These are phyloP conservation scores for Trypanosomatidae sp. DNA, from an alignment of 208 protist species.

Conservation along the genomic window DNA sequence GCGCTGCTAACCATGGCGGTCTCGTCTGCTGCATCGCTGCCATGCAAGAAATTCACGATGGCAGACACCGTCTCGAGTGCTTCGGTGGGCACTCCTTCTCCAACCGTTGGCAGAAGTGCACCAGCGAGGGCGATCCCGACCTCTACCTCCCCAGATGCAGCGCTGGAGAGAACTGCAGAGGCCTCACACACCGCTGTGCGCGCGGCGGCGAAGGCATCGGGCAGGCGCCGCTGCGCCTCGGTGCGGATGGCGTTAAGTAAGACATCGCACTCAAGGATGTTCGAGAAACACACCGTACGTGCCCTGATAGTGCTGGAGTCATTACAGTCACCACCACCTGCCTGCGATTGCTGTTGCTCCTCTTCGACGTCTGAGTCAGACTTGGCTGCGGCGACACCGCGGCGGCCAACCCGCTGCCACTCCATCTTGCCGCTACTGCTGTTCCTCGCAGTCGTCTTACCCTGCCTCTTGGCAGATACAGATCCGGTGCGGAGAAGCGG, in stretches of 20 bases:
- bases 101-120: slow-evolving; percentile 18
- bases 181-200: slow-evolving; percentile 19
- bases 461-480: background rate
- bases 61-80: slow-evolving; percentile 13
- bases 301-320: background rate
- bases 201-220: slow-evolving; percentile 12
- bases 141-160: slow-evolving; percentile 8
- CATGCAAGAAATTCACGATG: slow-evolving; percentile 28
- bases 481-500: slow-evolving; percentile 3
- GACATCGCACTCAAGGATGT: slow-evolving; percentile 14
- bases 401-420: background rate
- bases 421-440: background rate
- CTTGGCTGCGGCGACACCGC: background rate
- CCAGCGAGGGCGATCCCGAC: slow-evolving; percentile 22
- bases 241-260: slow-evolving; percentile 9
- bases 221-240: slow-evolving; percentile 26
- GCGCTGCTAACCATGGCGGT: background rate
- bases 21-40: background rate
- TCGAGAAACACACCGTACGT: background rate
- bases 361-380: slow-evolving; percentile 12
- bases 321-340: background rate
- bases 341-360: background rate
- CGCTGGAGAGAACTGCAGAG: background rate
- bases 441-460: background rate
- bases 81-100: background rate